Percentiles rank a stretch among this genome's conserved stretches.
These are phyloP conservation scores for Lachnellula arida DNA, from an alignment of 2,329 filamentous ascomycete species.

Conservation along the genomic window DNA sequence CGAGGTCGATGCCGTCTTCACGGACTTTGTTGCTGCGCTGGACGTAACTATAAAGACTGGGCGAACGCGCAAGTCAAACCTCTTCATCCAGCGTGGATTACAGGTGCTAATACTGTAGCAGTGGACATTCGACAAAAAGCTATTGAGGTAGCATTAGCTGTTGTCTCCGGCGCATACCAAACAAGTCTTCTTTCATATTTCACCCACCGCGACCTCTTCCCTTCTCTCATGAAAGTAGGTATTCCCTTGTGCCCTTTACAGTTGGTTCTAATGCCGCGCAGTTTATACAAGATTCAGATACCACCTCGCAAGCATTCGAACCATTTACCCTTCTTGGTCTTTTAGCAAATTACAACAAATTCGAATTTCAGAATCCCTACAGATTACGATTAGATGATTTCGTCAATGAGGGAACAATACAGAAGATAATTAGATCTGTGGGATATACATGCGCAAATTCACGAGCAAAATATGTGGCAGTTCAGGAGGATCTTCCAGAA, in stretches of 20 bases:
- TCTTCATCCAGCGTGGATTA: not conserved
- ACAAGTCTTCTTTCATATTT: constrained; percentile 93
- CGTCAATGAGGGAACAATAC: constrained; percentile 84
- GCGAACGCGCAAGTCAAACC: constrained; percentile 53
- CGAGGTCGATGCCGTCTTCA: constrained; percentile 79
- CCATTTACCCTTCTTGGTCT: constrained; percentile 82
- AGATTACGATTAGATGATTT: constrained; percentile 89
- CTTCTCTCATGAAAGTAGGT: constrained; percentile 84
- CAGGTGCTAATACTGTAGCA: constrained; percentile 36
- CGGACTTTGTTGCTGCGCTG: constrained; percentile 78
- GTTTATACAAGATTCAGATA: constrained; percentile 78
- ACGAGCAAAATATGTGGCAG: constrained; percentile 72
- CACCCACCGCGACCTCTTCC: constrained; percentile 90
- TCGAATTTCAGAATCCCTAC: constrained; percentile 97
- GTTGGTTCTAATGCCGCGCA: constrained; percentile 32
- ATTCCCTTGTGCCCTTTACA: not conserved
- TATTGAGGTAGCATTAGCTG: constrained; percentile 73
- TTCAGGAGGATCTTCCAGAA: constrained; percentile 87
- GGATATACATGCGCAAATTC: constrained; percentile 65
- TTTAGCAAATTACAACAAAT: constrained; percentile 97
- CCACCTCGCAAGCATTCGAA: constrained; percentile 57
- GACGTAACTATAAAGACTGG: constrained; percentile 81
- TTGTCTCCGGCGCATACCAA: constrained; percentile 91
- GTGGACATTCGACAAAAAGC: constrained; percentile 75
- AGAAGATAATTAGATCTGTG: constrained; percentile 72